phyloP scores from a whole-genome alignment of 495 filamentous ascomycete genomes.

The Podospora tetraspora region DNA sequence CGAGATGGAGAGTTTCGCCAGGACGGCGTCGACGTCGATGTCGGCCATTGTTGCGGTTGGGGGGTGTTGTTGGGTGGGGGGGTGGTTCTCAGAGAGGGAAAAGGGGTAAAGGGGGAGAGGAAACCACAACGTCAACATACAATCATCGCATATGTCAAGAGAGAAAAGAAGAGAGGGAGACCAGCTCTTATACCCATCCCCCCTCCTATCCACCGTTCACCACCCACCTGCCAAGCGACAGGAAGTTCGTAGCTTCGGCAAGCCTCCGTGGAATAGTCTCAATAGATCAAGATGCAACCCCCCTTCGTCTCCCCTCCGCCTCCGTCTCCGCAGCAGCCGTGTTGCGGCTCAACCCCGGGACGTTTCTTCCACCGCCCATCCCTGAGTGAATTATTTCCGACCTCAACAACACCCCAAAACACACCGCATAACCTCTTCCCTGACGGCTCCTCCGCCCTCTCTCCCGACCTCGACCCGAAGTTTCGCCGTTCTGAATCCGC shows the following conservation, averaged over 20 bases:
- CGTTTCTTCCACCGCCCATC: background rate
- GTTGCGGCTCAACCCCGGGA: background rate
- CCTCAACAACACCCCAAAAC: background rate
- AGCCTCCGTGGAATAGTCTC: background rate
- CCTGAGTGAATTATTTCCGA: background rate
- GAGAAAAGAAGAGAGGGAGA: background rate
- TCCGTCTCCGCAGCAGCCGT: background rate
- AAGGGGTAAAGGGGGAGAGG: background rate
- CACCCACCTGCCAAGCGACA: background rate
- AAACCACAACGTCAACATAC: background rate
- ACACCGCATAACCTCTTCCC: background rate
- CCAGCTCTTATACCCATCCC: background rate
- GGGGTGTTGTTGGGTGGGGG: too few species aligned
- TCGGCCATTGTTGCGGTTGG: conserved; percentile 42
- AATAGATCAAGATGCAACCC: background rate
- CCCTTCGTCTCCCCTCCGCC: background rate
- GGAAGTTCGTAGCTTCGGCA: background rate
- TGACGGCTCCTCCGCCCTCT: background rate
- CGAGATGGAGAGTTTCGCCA: conserved; percentile 55
- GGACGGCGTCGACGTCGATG: conserved; percentile 56
- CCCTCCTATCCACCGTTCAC: too few species aligned
- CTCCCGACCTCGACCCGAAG: background rate
- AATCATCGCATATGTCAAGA: background rate
- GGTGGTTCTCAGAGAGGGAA: background rate
- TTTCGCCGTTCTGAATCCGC: background rate